phyloP scores from a whole-genome alignment of 768 basidiomycete species.

The Agrocybe praecox region DNA sequence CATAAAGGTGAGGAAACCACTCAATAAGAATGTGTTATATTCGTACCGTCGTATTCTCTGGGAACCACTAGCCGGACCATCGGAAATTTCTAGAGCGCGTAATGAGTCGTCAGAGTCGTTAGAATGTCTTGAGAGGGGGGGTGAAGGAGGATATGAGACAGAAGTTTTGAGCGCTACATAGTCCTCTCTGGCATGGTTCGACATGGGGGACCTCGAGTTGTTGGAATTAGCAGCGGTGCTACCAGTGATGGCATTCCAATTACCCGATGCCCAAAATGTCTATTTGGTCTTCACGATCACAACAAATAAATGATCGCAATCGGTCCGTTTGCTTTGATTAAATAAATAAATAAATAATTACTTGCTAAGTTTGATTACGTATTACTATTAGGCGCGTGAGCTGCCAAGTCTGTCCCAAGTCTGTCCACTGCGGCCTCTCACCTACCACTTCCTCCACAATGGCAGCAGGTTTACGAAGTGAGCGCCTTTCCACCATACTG shows the following conservation, averaged over 20 bases:
- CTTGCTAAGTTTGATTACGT: neutral
- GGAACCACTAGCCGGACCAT: conserved; percentile 50
- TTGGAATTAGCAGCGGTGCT: neutral
- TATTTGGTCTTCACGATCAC: too few relatives aligned
- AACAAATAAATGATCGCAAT: neutral
- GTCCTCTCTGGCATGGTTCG: conserved; percentile 37
- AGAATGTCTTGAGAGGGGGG: conserved; percentile 43
- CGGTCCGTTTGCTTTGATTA: neutral
- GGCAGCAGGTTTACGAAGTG: conserved; percentile 76
- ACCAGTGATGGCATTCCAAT: neutral
- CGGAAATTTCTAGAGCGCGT: conserved; percentile 76
- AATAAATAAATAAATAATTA: neutral
- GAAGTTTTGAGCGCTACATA: conserved; percentile 51
- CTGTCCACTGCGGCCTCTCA: neutral
- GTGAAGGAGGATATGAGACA: conserved; percentile 36
- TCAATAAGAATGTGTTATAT: neutral
- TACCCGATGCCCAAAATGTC: too few relatives aligned
- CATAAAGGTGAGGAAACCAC: neutral
- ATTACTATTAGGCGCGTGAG: neutral
- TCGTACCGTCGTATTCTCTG: conserved; percentile 36
- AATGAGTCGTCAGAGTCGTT: conserved; percentile 75
- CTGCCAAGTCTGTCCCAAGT: neutral
- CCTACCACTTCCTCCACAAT: conserved; percentile 29
- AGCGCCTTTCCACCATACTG: neutral
- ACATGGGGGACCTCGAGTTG: conserved; percentile 33